Percentiles rank a stretch among this genome's conserved stretches.
These are phyloP conservation scores for Coemansia sp. DNA, from an alignment of 192 early-diverging fungal genomes.

Conservation along the genomic window DNA sequence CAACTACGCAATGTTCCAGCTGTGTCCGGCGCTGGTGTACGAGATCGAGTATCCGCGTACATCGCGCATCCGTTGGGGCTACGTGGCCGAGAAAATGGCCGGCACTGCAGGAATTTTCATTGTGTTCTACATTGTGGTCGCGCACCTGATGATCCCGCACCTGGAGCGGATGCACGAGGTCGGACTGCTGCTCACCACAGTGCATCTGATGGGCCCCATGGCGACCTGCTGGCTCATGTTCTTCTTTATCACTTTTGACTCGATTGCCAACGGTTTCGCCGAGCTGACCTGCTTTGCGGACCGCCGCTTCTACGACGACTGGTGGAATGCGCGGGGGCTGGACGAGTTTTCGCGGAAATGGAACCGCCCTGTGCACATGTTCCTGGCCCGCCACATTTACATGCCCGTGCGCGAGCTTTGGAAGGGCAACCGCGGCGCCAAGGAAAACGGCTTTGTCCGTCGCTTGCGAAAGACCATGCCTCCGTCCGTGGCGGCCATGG, in stretches of 20 bases:
- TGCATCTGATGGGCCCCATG: constrained; percentile 81
- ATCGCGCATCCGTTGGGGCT: constrained; percentile 74
- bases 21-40: constrained; percentile 90
- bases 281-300: constrained; percentile 94
- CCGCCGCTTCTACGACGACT: constrained; percentile 97
- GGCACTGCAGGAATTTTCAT: constrained; percentile 78
- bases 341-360: constrained; percentile 96
- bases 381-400: constrained; percentile 89
- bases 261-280: constrained; percentile 94
- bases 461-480: constrained; percentile 22
- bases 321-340: constrained; percentile 89
- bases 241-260: constrained; percentile 97
- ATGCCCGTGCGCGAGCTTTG: constrained; percentile 69
- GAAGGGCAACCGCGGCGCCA: not conserved
- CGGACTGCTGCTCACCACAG: constrained; percentile 57
- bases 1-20: constrained; percentile 86
- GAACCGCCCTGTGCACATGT: constrained; percentile 96
- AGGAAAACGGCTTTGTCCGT: not conserved
- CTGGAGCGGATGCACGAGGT: constrained; percentile 63
- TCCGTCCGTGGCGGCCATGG: constrained; percentile 44
- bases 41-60: constrained; percentile 92
- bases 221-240: constrained; percentile 89
- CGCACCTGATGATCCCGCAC: constrained; percentile 83
- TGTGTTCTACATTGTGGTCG: constrained; percentile 81
- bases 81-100: constrained; percentile 81